Evolutionary conservation across 1,284 basidiomycete species (phyloP).

Genomic region (Melampsora larici-populina): DNA sequence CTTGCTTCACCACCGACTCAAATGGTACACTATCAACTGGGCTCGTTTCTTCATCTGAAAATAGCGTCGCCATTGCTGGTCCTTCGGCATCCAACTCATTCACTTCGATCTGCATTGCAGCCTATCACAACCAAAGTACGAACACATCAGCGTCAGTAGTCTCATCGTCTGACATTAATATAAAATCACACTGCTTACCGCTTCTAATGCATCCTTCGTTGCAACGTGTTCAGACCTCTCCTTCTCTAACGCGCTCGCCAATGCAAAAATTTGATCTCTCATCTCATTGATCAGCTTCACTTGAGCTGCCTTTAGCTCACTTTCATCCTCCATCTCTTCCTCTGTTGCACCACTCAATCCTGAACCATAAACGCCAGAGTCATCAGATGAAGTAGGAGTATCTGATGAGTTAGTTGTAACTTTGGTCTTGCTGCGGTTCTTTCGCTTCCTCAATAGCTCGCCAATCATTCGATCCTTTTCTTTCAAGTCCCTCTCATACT

Average conservation of each 20-base stretch:
- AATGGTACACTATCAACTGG: background rate
- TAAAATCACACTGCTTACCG: background rate
- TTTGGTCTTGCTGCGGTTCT: constrained; percentile 49
- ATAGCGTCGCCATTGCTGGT: background rate
- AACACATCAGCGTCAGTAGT: too few relatives aligned
- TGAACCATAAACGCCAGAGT: constrained; percentile 46
- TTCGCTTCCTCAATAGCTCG: constrained; percentile 48
- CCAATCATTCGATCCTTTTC: background rate
- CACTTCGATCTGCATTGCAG: background rate
- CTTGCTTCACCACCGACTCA: background rate
- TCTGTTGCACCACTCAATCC: constrained; percentile 45
- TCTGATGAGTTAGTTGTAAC: constrained; percentile 49
- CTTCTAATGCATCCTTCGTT: constrained; percentile 3
- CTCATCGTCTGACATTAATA: background rate
- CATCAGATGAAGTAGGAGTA: too few relatives aligned
- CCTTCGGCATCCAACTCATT: background rate
- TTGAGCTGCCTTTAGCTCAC: constrained; percentile 45
- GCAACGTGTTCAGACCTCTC: constrained; percentile 46
- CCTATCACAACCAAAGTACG: background rate
- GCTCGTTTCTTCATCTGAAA: background rate
- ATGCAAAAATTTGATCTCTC: constrained; percentile 50
- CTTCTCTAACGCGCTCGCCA: constrained; percentile 48
- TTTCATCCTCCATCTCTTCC: constrained; percentile 42
- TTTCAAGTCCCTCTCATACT: background rate
- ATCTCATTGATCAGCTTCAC: constrained; percentile 51